Percentiles rank a stretch among this genome's conserved stretches.
Conservation (phyloP, 768 basidiomycete genomes). For the Phanerodontia chrysosporium region DNA sequence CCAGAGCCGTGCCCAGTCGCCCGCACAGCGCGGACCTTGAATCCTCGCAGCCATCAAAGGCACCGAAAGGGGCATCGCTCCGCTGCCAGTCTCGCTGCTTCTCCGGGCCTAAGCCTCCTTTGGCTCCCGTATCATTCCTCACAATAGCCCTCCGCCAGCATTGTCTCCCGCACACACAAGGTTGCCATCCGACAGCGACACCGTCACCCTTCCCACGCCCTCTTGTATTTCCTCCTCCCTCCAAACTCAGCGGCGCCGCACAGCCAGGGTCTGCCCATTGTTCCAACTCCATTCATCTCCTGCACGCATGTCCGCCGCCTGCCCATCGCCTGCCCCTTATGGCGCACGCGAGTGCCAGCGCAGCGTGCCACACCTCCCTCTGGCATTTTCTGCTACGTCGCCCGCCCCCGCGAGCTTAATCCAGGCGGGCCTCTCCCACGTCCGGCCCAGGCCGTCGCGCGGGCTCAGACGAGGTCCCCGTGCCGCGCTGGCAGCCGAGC, state of each 20-base stretch:
- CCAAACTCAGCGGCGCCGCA: slow-evolving; percentile 4
- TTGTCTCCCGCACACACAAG: not conserved
- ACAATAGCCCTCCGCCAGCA: slow-evolving; percentile 7
- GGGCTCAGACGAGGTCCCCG: not conserved
- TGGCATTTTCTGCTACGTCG: not conserved
- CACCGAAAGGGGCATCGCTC: slow-evolving; percentile 3
- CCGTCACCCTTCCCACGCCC: slow-evolving; percentile 7
- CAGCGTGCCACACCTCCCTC: not conserved
- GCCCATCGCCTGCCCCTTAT: not conserved
- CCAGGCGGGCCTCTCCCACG: not conserved
- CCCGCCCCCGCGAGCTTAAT: not conserved
- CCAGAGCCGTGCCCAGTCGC: not conserved
- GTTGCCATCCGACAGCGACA: not conserved
- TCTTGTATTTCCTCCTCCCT: not conserved
- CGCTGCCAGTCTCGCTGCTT: slow-evolving; percentile 2
- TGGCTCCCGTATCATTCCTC: slow-evolving; percentile 6
- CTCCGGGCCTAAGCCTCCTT: slow-evolving; percentile 15
- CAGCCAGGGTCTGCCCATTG: slow-evolving; percentile 1
- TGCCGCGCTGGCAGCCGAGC: not conserved
- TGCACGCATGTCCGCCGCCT: not conserved
- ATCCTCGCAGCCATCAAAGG: slow-evolving; percentile 2
- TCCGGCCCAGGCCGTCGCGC: not conserved
- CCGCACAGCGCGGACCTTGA: not conserved
- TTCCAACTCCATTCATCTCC: not conserved
- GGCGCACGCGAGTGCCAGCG: not conserved